These are phyloP conservation scores for Aleurites moluccanus DNA, from an alignment of 441 rosid species.

Conservation along the genomic window DNA sequence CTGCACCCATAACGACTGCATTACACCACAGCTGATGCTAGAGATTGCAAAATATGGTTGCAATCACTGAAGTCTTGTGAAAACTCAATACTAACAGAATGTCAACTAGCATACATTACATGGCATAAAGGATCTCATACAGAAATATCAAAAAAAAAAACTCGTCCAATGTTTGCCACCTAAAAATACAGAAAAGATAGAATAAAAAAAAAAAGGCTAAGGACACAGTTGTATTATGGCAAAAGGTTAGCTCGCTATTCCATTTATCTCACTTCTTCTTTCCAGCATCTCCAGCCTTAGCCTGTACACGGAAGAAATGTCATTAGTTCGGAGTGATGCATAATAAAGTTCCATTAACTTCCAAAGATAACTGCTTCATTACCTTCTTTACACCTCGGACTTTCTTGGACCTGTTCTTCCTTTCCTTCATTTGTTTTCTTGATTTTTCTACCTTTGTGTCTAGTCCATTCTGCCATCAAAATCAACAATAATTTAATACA, in stretches of 20 bases:
- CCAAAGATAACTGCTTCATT: neutral
- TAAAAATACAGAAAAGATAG: neutral
- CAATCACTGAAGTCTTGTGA: neutral
- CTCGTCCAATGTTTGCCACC: neutral
- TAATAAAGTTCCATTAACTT: neutral
- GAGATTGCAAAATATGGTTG: neutral
- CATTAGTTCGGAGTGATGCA: neutral
- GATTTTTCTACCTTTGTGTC: conserved; percentile 73
- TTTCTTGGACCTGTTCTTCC: conserved; percentile 82
- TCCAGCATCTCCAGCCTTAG: conserved; percentile 45
- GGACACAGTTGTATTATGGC: neutral
- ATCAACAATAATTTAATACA: neutral
- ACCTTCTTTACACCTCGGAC: conserved; percentile 87
- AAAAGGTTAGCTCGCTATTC: neutral
- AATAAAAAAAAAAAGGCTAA: neutral
- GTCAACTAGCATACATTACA: neutral
- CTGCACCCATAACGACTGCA: neutral
- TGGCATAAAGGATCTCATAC: neutral
- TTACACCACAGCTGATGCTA: neutral
- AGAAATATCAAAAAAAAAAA: neutral
- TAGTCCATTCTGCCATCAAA: conserved; percentile 57
- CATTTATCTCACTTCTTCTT: conserved; percentile 29
- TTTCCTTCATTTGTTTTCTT: conserved; percentile 79
- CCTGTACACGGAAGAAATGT: conserved; percentile 23
- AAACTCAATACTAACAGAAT: neutral